These are phyloP conservation scores for Lagerstroemia speciosa DNA, from an alignment of 345 rosid species.

Conservation along the genomic window DNA sequence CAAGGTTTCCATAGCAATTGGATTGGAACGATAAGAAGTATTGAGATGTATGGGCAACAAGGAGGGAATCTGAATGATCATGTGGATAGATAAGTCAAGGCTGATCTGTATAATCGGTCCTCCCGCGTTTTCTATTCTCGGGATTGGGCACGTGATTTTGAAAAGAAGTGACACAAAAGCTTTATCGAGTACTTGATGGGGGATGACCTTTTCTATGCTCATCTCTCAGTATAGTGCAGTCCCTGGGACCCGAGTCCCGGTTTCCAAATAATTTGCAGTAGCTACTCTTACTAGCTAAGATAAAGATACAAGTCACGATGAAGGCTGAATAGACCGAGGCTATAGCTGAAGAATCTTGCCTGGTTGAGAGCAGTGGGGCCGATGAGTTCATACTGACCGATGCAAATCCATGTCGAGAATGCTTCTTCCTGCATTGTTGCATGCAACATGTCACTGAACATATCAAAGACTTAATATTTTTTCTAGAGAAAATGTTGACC, in stretches of 20 bases:
- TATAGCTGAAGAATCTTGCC: conserved; percentile 20
- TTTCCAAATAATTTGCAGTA: neutral
- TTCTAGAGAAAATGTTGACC: no score
- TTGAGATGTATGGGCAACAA: neutral
- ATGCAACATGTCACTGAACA: neutral
- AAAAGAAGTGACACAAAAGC: neutral
- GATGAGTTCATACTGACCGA: conserved; percentile 33
- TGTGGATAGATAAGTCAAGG: neutral
- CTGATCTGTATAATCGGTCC: neutral
- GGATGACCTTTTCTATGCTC: neutral
- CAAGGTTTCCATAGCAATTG: neutral
- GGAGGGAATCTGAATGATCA: neutral
- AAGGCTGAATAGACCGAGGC: conserved; percentile 22
- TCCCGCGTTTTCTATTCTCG: neutral
- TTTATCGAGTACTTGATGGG: neutral
- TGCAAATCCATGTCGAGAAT: conserved; percentile 53
- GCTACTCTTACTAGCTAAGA: neutral
- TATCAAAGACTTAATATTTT: neutral
- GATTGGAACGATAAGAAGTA: neutral
- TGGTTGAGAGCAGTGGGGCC: conserved; percentile 16
- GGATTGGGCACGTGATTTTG: neutral
- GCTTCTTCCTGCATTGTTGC: conserved; percentile 33
- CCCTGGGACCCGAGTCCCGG: neutral
- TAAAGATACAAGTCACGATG: conserved; percentile 3
- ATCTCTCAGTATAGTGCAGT: conserved; percentile 1